phyloP scores from a whole-genome alignment of 2,329 filamentous ascomycete genomes.

The Sporothrix sp. region DNA sequence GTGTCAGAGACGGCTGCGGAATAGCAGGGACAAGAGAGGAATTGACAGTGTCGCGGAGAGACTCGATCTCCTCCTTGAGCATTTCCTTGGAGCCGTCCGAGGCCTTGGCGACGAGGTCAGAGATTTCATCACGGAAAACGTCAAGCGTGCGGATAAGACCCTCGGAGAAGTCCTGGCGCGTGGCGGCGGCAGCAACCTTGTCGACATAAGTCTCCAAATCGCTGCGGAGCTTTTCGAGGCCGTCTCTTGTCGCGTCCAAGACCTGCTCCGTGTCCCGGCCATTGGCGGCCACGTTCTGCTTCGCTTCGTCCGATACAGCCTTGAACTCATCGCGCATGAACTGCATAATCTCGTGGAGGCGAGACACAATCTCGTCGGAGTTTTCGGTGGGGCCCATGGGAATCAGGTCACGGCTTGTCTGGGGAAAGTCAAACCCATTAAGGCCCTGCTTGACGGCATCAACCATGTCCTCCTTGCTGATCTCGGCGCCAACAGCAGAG shows the following conservation, averaged over 20 bases:
- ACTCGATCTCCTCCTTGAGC: constrained; percentile 73
- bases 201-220: constrained; percentile 79
- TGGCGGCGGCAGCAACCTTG: constrained; percentile 55
- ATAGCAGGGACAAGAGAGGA: constrained; percentile 52
- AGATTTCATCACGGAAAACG: constrained; percentile 56
- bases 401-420: constrained; percentile 15
- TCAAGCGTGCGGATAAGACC: constrained; percentile 56
- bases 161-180: constrained; percentile 71
- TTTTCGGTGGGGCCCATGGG: constrained; percentile 31
- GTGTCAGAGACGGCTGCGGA: constrained; percentile 30
- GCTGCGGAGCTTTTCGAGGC: constrained; percentile 66
- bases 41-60: constrained; percentile 68
- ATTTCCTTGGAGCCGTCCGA: constrained; percentile 51
- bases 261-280: constrained; percentile 81
- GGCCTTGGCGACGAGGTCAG: constrained; percentile 44
- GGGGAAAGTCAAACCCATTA: constrained; percentile 38
- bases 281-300: constrained; percentile 69
- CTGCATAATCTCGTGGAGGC: constrained; percentile 56
- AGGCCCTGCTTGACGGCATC: constrained; percentile 54
- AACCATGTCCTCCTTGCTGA: constrained; percentile 53
- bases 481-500: constrained; percentile 42
- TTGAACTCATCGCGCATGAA: constrained; percentile 50
- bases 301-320: constrained; percentile 52
- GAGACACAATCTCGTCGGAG: constrained; percentile 42
- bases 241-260: constrained; percentile 78